phyloP scores from a whole-genome alignment of 768 basidiomycete species.

The Calocera cornea region DNA sequence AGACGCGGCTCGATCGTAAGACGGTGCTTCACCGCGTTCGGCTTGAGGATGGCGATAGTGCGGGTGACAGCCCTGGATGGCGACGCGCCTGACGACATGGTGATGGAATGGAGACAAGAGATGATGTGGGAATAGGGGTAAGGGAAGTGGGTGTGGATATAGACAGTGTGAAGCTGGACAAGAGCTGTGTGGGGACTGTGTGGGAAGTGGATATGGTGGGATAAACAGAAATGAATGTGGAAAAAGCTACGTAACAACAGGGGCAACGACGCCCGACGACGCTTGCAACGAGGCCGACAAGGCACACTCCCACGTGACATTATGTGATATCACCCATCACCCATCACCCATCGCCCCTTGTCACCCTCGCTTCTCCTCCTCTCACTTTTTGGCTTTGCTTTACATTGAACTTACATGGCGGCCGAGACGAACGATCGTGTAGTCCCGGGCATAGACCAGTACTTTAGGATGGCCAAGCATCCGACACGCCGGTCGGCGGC shows the following conservation, averaged over 20 bases:
- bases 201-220: neutral
- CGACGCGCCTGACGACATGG: neutral
- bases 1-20: conserved; percentile 73
- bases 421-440: neutral
- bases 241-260: conserved; percentile 4
- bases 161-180: neutral
- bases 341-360: neutral
- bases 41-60: conserved; percentile 75
- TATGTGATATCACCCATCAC: neutral
- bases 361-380: neutral
- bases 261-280: neutral
- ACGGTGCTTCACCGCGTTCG: conserved; percentile 52
- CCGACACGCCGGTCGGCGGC: neutral
- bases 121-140: neutral
- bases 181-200: too few relatives aligned
- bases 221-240: conserved; percentile 5
- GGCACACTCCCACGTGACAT: neutral
- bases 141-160: neutral
- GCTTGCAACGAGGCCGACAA: neutral
- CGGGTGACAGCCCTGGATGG: conserved; percentile 27
- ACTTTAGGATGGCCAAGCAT: neutral
- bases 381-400: neutral
- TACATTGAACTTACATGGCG: conserved; percentile 1
- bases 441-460: neutral
- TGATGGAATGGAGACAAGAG: neutral